A percentile compares a stretch with the other conserved stretches of the same genome.
These are phyloP conservation scores for Hydnum rufescens DNA, from an alignment of 768 basidiomycete genomes.

Conservation along the genomic window DNA sequence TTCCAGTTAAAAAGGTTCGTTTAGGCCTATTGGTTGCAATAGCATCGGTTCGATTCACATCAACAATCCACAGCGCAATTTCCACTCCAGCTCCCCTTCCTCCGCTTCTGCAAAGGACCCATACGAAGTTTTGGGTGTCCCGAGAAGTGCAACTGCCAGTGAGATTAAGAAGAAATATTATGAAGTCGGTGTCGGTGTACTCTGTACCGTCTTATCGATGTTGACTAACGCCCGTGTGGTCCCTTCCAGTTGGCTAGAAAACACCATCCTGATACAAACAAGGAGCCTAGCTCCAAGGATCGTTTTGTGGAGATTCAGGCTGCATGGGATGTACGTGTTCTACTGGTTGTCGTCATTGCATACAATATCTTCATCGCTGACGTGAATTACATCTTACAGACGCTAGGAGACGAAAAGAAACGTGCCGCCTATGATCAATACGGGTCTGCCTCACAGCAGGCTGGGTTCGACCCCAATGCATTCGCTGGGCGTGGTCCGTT, in stretches of 20 bases:
- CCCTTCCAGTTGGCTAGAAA: constrained; percentile 76
- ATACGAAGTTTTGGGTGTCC: constrained; percentile 78
- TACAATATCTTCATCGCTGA: constrained; percentile 9
- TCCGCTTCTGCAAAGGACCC: constrained; percentile 54
- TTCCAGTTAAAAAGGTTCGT: no score
- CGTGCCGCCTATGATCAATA: constrained; percentile 80
- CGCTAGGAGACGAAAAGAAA: constrained; percentile 86
- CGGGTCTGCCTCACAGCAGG: constrained; percentile 80
- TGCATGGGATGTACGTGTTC: constrained; percentile 72
- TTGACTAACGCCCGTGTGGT: not conserved
- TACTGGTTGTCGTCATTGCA: constrained; percentile 3
- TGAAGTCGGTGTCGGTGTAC: constrained; percentile 34
- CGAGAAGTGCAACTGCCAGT: constrained; percentile 55
- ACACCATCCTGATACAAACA: constrained; percentile 95
- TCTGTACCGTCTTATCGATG: not conserved
- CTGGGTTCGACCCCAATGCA: constrained; percentile 82
- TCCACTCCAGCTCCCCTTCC: constrained; percentile 46
- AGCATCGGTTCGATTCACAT: no score
- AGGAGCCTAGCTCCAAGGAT: constrained; percentile 63
- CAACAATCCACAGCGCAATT: constrained; percentile 45
- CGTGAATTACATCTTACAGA: constrained; percentile 36
- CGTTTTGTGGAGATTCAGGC: constrained; percentile 93
- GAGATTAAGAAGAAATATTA: constrained; percentile 99
- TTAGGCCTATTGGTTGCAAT: no score
- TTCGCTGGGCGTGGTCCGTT: constrained; percentile 31